Evolutionary conservation across 2,329 filamentous ascomycete species (phyloP), one percentile per base, ranked within the genome.

Genomic region (Paracoccidioides brasiliensis): DNA sequence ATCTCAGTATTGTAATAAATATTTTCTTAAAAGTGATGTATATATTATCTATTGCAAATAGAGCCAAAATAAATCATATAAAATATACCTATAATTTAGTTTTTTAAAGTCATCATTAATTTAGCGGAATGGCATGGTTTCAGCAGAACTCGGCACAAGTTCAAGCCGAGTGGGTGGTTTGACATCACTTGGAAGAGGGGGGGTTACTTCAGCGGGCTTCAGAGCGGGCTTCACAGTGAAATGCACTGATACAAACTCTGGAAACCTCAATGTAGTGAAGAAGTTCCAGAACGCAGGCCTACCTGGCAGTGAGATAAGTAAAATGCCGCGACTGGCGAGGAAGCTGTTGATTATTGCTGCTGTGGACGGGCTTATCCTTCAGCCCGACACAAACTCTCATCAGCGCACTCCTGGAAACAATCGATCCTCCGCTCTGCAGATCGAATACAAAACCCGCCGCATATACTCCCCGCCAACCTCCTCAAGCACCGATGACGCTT

Each of bases 291-390:
- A 41, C 7, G 8, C 22, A 9, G 28, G 32, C n/a, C 41, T 22
- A 32, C 14, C 52, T 42, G 37, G 22, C 9, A 43, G 51, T 22
- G 15, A 50, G 28, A 48, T 44, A 32, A 38, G 55, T n/a, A 68
- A 52, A 54, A 93, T 94, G 89, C 84, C 88, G 55, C 79, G 80
- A 61, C 75, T 95, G 58, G 83, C 86, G 57, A 85, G 87, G 67
- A 94, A 93, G 72, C 74, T 95, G 55, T 68, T 90, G 61, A 82
- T 95, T 62, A 85, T 85, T 70, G 88, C 90, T 55, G 83, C 88
- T 32, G 81, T 85, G 54, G 90, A 96, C 66, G 90, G 90, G 56
- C 78, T 96, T 53, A 76, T 95, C 60, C 78, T 96, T 46, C 88
- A 93, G 64, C 84, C 87, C 32, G 74, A 86, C 35, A 77, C 80